Evolutionary conservation across 2,329 filamentous ascomycete species (phyloP).

Genomic region (Ilyonectria mors-panacis): DNA sequence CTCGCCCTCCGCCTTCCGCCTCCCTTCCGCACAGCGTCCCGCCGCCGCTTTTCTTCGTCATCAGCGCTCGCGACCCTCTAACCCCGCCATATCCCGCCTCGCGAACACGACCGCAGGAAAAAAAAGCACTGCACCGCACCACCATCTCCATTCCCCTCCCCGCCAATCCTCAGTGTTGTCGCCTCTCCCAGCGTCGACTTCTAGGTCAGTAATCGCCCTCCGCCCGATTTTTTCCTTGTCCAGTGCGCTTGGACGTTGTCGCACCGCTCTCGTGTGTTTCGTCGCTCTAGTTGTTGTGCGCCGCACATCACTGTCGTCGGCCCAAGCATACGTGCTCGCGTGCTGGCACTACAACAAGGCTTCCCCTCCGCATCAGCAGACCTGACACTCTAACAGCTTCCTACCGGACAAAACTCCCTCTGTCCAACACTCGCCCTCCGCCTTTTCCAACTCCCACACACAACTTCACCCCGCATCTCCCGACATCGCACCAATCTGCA

Average conservation of each 20-base stretch:
- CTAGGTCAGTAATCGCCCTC: constrained; percentile 41
- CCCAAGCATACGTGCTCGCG: constrained; percentile 32
- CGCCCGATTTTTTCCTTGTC: neutral
- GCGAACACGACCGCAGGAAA: constrained; percentile 49
- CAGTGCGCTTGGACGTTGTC: constrained; percentile 6
- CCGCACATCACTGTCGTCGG: constrained; percentile 17
- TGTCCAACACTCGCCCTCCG: constrained; percentile 29
- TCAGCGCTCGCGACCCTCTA: constrained; percentile 48
- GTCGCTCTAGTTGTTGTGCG: constrained; percentile 30
- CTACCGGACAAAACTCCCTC: constrained; percentile 21
- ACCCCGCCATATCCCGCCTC: constrained; percentile 54
- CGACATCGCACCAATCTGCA: constrained; percentile 40
- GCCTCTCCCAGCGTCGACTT: constrained; percentile 42
- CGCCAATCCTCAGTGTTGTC: constrained; percentile 42
- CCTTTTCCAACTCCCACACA: constrained; percentile 31
- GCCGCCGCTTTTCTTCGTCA: constrained; percentile 40
- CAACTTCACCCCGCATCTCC: constrained; percentile 34
- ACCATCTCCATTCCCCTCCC: constrained; percentile 41
- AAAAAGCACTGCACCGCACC: constrained; percentile 47
- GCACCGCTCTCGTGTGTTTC: neutral
- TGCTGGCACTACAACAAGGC: constrained; percentile 18
- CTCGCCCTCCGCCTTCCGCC: constrained; percentile 25
- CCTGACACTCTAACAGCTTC: constrained; percentile 26
- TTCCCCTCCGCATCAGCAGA: constrained; percentile 12
- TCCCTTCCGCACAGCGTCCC: constrained; percentile 27